Base-by-base conservation (phyloP, 768 basidiomycete species). In the Pholiota molesta region DNA sequence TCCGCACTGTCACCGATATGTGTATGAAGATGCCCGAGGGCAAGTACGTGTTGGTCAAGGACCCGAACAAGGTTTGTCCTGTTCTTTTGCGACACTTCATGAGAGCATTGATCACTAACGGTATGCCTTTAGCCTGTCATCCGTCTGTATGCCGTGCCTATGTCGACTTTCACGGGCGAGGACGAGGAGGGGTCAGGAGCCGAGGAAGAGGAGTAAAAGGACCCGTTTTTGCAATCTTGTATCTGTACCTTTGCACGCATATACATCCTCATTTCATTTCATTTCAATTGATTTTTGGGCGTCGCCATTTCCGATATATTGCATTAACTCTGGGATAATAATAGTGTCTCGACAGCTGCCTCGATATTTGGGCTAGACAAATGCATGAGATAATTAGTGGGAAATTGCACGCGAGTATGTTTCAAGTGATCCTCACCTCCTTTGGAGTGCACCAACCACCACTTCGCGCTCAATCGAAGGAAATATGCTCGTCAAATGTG, bases 11-110 rank as follows among this genome's bases (percentile, higher is more conserved):
- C 62, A 91, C 93, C 29, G 97, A 99, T 71, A 76, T 99, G 62
- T 93, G 92, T 74, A 87, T 97, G 87, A 95, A 96, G 76, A 90
- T 95, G 88, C 94, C 94, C 21, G 97, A 99, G 76, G 97, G 97
- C 74, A 97, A 97, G 75, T 99, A 98, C 72, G 92, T 99, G 14
- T 80, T 99, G 28, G 88, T 99, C 56, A 97, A 97, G 78, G 97
- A 99, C 76, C 97, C 97, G 17, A 99, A 99, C 84, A 94, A 87
- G 87, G 96, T 97, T 31, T 53, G 49, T 31, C 42, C 57, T 58
- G 52, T 64, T 19, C 59, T 51, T 61, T 61, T 56, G 26, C 2
- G 26, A 26, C 26, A 2, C 26, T 57, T 42, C 47, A 35, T 49
- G 44, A 35, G 44, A 35, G 52, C 55, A 5, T 52, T 44, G 68